Conservation (phyloP, 208 protist species). For the Acanthamoeba lenticulata region DNA sequence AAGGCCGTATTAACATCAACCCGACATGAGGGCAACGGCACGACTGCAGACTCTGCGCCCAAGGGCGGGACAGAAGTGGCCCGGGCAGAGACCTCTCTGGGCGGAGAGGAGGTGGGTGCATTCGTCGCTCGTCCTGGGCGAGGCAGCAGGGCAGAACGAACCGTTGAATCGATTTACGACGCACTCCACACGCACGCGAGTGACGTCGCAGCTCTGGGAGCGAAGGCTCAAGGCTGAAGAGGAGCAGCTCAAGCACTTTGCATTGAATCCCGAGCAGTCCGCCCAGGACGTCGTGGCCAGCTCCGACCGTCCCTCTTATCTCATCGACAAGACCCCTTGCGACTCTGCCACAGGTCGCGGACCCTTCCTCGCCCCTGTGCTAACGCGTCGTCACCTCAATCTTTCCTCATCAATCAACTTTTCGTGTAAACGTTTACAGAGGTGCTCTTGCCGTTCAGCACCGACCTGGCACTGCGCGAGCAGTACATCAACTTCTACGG, state of each 20-base stretch:
- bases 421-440: not conserved
- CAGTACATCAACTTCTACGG: slow-evolving; percentile 71
- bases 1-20: no score
- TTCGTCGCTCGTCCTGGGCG: not conserved
- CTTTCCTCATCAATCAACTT: not conserved
- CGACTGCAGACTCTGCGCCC: no score
- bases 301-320: slow-evolving; percentile 13
- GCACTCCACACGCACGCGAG: slow-evolving; percentile 23
- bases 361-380: not conserved
- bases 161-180: slow-evolving; percentile 22
- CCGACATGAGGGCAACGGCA: no score
- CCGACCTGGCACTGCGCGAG: slow-evolving; percentile 42
- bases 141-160: not conserved
- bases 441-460: slow-evolving; percentile 58
- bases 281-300: not conserved
- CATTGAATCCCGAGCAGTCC: not conserved
- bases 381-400: not conserved
- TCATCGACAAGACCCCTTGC: slow-evolving; percentile 11
- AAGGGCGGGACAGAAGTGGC: no score
- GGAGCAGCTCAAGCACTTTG: slow-evolving; percentile 23
- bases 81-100: no score
- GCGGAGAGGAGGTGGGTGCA: not conserved
- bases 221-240: slow-evolving; percentile 5
- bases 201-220: slow-evolving; percentile 40
- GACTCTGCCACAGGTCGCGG: slow-evolving; percentile 32